Evolutionary conservation across 345 rosid genomes (phyloP).

Genomic region (Diplotaxis tenuifolia): DNA sequence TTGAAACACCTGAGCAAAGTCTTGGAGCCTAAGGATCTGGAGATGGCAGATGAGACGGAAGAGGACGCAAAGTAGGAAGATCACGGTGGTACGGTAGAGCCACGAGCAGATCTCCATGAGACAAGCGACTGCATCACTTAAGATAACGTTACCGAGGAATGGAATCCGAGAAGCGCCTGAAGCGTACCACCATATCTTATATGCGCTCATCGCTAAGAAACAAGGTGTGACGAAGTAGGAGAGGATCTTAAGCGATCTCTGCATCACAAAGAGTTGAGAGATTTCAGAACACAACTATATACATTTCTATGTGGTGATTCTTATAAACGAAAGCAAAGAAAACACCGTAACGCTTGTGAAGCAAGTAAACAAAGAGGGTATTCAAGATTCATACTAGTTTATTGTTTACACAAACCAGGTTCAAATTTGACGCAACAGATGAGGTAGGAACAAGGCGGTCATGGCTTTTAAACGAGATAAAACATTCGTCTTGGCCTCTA

Average conservation of each 20-base stretch:
- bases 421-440: too few species aligned
- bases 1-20: constrained; percentile 72
- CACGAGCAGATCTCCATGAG: constrained; percentile 79
- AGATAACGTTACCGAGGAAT: constrained; percentile 68
- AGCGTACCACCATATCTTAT: constrained; percentile 97
- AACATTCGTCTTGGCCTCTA: too few species aligned
- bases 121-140: constrained; percentile 82
- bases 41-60: constrained; percentile 88
- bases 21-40: constrained; percentile 87
- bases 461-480: too few species aligned
- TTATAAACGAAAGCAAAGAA: too few species aligned
- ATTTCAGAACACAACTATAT: too few species aligned
- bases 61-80: constrained; percentile 82
- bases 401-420: too few species aligned
- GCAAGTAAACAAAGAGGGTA: too few species aligned
- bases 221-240: constrained; percentile 71
- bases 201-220: constrained; percentile 67
- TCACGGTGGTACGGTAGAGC: constrained; percentile 82
- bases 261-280: constrained; percentile 26
- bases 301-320: too few species aligned
- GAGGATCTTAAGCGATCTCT: constrained; percentile 79
- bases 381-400: too few species aligned
- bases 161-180: constrained; percentile 92
- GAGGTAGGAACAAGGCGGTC: too few species aligned
- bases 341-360: too few species aligned